Evolutionary conservation across 805 yeast genomes (phyloP), one percentile per base, ranked within the genome.

Genomic region (Barnettozyma sp.): DNA sequence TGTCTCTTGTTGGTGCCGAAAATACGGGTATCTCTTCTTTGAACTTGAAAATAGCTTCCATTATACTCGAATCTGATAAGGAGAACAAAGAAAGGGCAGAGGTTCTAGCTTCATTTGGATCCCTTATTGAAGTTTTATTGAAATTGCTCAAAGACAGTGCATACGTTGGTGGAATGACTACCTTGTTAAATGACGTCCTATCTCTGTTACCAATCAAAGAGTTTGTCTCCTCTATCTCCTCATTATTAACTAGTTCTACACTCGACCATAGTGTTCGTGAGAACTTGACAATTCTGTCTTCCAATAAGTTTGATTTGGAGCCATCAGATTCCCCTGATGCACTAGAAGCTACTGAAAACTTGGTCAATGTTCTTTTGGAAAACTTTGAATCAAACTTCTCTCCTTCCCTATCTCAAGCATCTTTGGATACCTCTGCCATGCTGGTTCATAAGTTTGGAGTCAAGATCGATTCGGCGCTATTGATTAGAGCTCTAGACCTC

Each of bases 131-230:
- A 31, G 30, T 42, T 1, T 26, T 53, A 17, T 35, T 53, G 14
- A 34, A 24, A n/a, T 21, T 45, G 13, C 23, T 40, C 12, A 36
- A 39, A 26, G 63, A 41, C 4, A n/a, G 21, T 3, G 64, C 62
- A 14, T 22, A 34, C 17, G 15, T 11, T 28, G 37, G 22, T 5
- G 35, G 28, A 10, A 7, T 38, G 8, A 75, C 76, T 52, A 67
- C 65, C 19, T 58, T 84, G 34, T 65, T 90, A 44, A 73, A 76
- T 22, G 73, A 73, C 45, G 62, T 79, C 43, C 62, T 90, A 40
- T 76, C 76, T 39, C 64, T 86, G 42, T 63, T 90, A 35, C 96
- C 97, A 21, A 71, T 87, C 44, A 70, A 70, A 42, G 71, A 76
- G 45, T 88, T 84, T 55, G 79, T 81, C 20, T 63, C 68, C 13